Evolutionary conservation across 768 basidiomycete genomes (phyloP).

Genomic region (Russula griseocarnosa): DNA sequence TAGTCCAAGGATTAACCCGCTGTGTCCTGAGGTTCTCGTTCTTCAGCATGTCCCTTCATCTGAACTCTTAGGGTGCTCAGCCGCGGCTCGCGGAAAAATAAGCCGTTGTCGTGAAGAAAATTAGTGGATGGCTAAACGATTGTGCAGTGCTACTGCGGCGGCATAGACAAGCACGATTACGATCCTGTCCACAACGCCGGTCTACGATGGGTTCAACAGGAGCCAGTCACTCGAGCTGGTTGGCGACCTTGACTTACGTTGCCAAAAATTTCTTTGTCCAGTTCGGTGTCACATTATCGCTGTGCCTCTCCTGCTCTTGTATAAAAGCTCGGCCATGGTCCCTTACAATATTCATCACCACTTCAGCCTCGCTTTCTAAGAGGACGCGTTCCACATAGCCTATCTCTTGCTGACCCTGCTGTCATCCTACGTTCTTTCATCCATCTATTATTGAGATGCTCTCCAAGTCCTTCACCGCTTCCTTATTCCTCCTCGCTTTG

Average conservation of each 20-base stretch:
- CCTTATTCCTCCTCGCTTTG: conserved; percentile 36
- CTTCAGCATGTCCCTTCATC: no score
- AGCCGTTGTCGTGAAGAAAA: no score
- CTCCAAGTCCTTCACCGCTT: conserved; percentile 33
- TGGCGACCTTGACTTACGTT: background rate
- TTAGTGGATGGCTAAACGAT: no score
- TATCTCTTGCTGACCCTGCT: background rate
- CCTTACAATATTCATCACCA: background rate
- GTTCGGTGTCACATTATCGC: background rate
- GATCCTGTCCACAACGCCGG: no score
- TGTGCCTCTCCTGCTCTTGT: background rate
- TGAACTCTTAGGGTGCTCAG: no score
- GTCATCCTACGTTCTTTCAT: background rate
- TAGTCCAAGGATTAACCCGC: no score
- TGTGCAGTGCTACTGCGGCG: no score
- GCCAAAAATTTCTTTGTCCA: background rate
- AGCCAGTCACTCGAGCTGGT: background rate
- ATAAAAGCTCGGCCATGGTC: conserved; percentile 10
- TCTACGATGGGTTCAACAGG: background rate
- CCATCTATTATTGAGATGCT: conserved; percentile 27
- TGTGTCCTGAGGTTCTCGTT: no score
- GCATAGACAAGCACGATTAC: no score
- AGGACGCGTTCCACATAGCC: background rate
- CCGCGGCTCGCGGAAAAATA: no score
- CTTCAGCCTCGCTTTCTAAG: background rate